A percentile compares a stretch with the other conserved stretches of the same genome.
Evolutionary conservation across 2,329 filamentous ascomycete genomes (phyloP).

Genomic region (Raffaelea arxii): DNA sequence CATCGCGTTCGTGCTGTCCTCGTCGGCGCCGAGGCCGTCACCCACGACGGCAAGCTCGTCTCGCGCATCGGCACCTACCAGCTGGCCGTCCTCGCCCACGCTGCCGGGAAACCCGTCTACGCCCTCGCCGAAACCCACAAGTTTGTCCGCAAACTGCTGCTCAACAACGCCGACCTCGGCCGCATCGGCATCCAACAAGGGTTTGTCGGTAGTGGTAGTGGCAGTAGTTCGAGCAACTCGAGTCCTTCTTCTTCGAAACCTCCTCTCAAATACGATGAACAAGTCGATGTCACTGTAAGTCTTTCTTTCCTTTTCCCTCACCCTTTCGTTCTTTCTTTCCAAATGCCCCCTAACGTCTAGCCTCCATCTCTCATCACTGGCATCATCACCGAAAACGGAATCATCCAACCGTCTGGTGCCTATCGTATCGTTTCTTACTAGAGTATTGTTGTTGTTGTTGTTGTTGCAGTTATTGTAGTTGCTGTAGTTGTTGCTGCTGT

Average conservation of each 20-base stretch:
- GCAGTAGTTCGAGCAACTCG: too few relatives aligned
- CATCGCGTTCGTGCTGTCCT: constrained; percentile 60
- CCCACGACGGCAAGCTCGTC: constrained; percentile 89
- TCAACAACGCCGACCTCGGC: constrained; percentile 65
- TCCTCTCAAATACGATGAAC: constrained; percentile 32
- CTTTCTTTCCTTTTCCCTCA: neutral
- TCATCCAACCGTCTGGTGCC: constrained; percentile 24
- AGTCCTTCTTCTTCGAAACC: too few relatives aligned
- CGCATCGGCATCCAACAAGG: constrained; percentile 60
- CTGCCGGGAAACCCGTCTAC: constrained; percentile 60
- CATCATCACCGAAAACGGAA: constrained; percentile 67
- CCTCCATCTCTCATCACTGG: constrained; percentile 61
- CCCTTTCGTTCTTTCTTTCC: neutral
- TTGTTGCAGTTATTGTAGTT: neutral
- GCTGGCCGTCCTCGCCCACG: constrained; percentile 71
- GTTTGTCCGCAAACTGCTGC: constrained; percentile 79
- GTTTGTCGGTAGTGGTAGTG: too few relatives aligned
- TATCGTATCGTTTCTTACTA: constrained; percentile 12
- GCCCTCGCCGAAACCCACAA: constrained; percentile 95
- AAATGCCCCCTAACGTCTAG: constrained; percentile 22
- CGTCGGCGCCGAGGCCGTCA: constrained; percentile 72
- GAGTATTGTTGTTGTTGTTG: neutral
- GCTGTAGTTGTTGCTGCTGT: neutral
- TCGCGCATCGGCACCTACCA: constrained; percentile 79
- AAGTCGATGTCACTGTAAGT: constrained; percentile 62